Conservation (phyloP, 805 yeast genomes). For the Candida rishiriensis region DNA sequence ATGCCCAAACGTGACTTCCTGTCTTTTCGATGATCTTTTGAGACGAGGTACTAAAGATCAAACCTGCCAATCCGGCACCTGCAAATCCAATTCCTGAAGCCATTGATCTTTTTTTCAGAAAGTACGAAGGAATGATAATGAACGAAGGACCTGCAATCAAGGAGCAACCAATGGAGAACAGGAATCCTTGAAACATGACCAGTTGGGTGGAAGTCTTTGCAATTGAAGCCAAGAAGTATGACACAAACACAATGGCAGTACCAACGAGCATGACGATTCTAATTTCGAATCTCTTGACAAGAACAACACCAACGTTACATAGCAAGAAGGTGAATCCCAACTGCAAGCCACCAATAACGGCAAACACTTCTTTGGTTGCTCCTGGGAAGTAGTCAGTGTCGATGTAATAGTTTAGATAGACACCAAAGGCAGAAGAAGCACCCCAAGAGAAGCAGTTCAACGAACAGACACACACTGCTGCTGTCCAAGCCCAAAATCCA, state of each 20-base stretch:
- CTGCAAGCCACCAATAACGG: slow-evolving; percentile 51
- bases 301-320: slow-evolving; percentile 51
- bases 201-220: slow-evolving; percentile 39
- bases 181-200: slow-evolving; percentile 45
- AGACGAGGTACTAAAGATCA: slow-evolving; percentile 38
- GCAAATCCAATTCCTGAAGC: slow-evolving; percentile 46
- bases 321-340: slow-evolving; percentile 54
- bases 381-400: slow-evolving; percentile 39
- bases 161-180: slow-evolving; percentile 41
- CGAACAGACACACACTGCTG: slow-evolving; percentile 32
- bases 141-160: slow-evolving; percentile 32
- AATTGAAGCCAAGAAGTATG: slow-evolving; percentile 42
- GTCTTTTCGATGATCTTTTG: slow-evolving; percentile 37
- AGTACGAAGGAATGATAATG: slow-evolving; percentile 47
- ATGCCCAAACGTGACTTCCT: slow-evolving; percentile 44
- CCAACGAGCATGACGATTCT: slow-evolving; percentile 42
- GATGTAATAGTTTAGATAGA: slow-evolving; percentile 46
- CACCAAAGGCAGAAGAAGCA: slow-evolving; percentile 49
- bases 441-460: slow-evolving; percentile 48
- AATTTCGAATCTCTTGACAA: slow-evolving; percentile 47
- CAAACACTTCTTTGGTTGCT: slow-evolving; percentile 48
- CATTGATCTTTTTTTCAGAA: slow-evolving; percentile 37
- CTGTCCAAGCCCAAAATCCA: slow-evolving; percentile 46
- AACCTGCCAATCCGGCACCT: slow-evolving; percentile 55
- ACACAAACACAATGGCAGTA: slow-evolving; percentile 34